These are phyloP conservation scores for Kockiozyma suomiensis DNA, from an alignment of 805 yeast genomes.

Conservation along the genomic window DNA sequence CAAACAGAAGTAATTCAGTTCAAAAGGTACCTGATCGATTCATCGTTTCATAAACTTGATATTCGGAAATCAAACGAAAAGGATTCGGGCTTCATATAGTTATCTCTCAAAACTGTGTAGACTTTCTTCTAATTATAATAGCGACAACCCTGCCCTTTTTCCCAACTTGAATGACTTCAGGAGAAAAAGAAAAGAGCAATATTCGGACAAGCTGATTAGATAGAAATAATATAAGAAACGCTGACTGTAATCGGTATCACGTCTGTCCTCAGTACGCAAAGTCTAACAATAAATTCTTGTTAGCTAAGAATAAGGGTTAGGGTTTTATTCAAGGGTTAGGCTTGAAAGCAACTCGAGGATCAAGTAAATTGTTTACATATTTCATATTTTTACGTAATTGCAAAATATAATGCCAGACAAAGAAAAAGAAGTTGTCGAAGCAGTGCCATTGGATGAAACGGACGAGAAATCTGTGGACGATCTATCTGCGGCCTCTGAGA, in stretches of 20 bases:
- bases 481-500: not conserved
- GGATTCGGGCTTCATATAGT: slow-evolving; percentile 7
- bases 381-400: not conserved
- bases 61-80: not conserved
- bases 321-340: not conserved
- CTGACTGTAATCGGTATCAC: not conserved
- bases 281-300: not conserved
- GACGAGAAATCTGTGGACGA: no score
- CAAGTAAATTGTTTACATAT: not conserved
- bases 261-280: not conserved
- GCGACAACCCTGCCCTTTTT: no score
- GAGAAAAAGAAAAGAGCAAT: no score
- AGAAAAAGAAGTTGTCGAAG: not conserved
- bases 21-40: slow-evolving; percentile 15
- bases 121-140: no score
- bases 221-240: no score
- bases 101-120: no score
- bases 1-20: not conserved
- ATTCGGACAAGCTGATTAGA: no score
- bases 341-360: not conserved
- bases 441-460: no score
- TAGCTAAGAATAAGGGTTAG: not conserved
- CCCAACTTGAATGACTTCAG: no score
- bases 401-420: not conserved
- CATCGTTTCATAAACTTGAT: slow-evolving; percentile 16